Evolutionary conservation across 352 stramenopile species (phyloP), one percentile per base, ranked within the genome.

Genomic region (Phytophthora multivora): DNA sequence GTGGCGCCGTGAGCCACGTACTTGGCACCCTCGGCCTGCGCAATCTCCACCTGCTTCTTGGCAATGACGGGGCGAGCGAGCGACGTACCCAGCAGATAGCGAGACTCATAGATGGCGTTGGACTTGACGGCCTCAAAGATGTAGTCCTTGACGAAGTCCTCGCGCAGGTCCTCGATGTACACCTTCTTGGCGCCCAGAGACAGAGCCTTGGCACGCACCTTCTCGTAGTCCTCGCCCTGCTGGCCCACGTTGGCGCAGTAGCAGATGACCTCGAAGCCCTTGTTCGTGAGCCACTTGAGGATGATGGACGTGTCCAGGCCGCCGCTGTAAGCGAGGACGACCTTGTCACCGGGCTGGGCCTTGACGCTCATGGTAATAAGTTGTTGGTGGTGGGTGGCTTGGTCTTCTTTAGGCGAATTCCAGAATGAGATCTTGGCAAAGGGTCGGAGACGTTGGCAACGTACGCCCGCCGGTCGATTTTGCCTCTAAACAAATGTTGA

Each of bases 171-270:
- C 70, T 97, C 92, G 51, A 97, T 96, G 81, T 97, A 97, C 16
- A 98, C 88, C 80, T 96, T 91, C 58, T 75, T 83, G 57, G 88
- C 86, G 51, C 89, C 89, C 15, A 95, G 73, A 42, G 59, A 30
- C 48, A 88, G 49, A 21, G 85, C 79, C 66, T 99, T 99, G 57
- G 88, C 90, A 60, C 97, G 90, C 69, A 99, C 91, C 69, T 91
- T 88, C 63, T 90, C 85, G 70, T 98, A 98, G 79, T 99, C 83
- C 59, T 94, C 95, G 53, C 97, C 94, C 59, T 97, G 89, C 87
- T 99, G 97, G 41, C 97, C 97, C 25, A 99, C 95, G 74, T 99
- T 98, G 70, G 97, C 97, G 80, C 97, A 99, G 91, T 99, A 99
- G 80, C 94, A 97, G 72, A 98, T 97, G 25, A 99, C 97, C 50